Evolutionary conservation across 257 asterid genomes (phyloP), one percentile per base, ranked within the genome.

Genomic region (Coffea eugenioides): DNA sequence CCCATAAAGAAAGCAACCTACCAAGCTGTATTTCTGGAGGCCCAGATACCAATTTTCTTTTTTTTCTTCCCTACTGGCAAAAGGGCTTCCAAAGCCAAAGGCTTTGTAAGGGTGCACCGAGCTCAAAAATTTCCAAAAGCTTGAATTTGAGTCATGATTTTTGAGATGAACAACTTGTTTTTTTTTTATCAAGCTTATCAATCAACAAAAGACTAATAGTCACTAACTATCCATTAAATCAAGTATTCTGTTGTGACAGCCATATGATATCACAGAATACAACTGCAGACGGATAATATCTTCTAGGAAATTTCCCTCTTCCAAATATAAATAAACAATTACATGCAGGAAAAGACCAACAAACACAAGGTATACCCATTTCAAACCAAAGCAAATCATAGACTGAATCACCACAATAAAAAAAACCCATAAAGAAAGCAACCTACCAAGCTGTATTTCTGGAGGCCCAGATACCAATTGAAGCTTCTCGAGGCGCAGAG

Each of bases 391-490:
- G 1, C 27, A 43, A 27, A 21, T 31, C 1, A 56, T 34, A 31
- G 45, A 14, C 5, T 61, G 25, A 69, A 59, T 27, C 20, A 59
- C 15, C 14, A 10, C 2, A n/a, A 20, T 27, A 27, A 74, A 39
- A 46, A 15, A 78, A 2, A 20, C 15, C 78, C 14, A 25, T 39
- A 18, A 46, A 69, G 69, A 65, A 73, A 31, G 78, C 14, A 77
- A 79, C 91, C 65, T 86, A 93, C 96, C 78, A 80, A 85, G 84
- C 51, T 72, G 83, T 88, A 85, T 65, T 82, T 88, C 67, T 82
- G 79, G 25, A 73, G 69, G 78, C 83, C 80, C 81, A 74, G 81
- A 73, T 79, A 90, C 86, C 88, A 85, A 65, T 75, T 81, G 66
- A 86, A 76, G 80, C 82, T 72, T 86, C 79, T 89, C 81, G 89